Conservation (phyloP, 768 basidiomycete species). For the Rhodocollybia butyracea region DNA sequence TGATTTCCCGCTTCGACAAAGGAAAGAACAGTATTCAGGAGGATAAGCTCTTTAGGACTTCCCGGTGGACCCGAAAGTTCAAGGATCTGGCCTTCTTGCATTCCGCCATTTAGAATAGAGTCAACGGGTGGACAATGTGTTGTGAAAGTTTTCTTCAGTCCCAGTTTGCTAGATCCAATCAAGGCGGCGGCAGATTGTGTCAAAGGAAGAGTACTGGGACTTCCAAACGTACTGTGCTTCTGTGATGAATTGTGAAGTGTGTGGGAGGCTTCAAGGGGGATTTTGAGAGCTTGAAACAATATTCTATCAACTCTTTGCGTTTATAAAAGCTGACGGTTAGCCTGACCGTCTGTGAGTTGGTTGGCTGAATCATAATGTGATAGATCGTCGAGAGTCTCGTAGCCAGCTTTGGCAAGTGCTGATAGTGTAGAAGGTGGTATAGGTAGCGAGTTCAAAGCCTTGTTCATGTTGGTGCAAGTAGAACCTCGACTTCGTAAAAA, state of each 20-base stretch:
- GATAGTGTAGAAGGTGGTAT: slow-evolving; percentile 44
- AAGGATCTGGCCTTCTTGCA: slow-evolving; percentile 57
- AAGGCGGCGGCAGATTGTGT: slow-evolving; percentile 59
- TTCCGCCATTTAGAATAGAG: slow-evolving; percentile 58
- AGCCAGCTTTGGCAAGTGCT: slow-evolving; percentile 50
- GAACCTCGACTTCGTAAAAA: too few species aligned
- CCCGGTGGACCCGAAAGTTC: slow-evolving; percentile 81
- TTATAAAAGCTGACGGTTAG: neutral
- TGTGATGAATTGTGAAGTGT: slow-evolving; percentile 42
- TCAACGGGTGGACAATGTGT: slow-evolving; percentile 53
- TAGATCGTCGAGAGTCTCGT: slow-evolving; percentile 56
- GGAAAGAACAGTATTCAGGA: slow-evolving; percentile 43
- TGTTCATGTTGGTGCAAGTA: neutral
- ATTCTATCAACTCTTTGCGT: neutral
- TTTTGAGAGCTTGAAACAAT: slow-evolving; percentile 42
- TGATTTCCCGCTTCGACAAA: slow-evolving; percentile 47
- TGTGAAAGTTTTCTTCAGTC: slow-evolving; percentile 24
- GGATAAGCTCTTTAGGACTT: slow-evolving; percentile 57
- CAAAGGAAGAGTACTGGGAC: slow-evolving; percentile 25
- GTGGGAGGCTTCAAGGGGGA: slow-evolving; percentile 43
- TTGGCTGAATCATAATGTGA: slow-evolving; percentile 35
- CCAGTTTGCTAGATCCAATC: slow-evolving; percentile 22
- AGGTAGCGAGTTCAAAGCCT: slow-evolving; percentile 43
- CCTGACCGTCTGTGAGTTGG: slow-evolving; percentile 47
- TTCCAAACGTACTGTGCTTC: slow-evolving; percentile 19